Evolutionary conservation across 352 stramenopile genomes (phyloP).

Genomic region (Blastocystis sp.): DNA sequence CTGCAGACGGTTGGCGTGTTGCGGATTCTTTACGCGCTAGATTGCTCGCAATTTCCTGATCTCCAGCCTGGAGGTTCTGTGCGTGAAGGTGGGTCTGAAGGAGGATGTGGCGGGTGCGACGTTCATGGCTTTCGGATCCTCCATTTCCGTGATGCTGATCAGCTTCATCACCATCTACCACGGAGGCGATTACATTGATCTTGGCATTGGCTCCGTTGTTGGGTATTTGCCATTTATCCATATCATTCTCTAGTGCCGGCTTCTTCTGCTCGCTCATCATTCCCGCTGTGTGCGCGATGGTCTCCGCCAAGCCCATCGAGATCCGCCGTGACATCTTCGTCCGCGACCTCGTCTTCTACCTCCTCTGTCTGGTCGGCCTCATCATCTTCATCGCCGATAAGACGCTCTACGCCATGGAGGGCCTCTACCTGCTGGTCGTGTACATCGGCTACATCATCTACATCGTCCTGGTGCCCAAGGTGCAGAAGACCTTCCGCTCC

Average conservation of each 20-base stretch:
- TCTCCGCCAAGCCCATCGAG: constrained; percentile 23
- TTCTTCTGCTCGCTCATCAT: constrained; percentile 39
- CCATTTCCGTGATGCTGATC: constrained; percentile 54
- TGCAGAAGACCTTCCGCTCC: constrained; percentile 16
- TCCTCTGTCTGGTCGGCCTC: neutral
- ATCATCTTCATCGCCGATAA: constrained; percentile 42
- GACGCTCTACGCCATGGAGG: constrained; percentile 13
- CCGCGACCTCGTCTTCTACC: constrained; percentile 21
- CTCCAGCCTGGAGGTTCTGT: constrained; percentile 59
- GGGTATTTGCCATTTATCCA: neutral
- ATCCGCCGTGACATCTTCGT: neutral
- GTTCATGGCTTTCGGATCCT: constrained; percentile 57
- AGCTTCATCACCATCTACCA: constrained; percentile 60
- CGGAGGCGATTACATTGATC: constrained; percentile 63
- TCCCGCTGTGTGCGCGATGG: constrained; percentile 28
- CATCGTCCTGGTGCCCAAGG: constrained; percentile 2
- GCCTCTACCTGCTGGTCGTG: neutral
- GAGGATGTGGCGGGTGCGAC: constrained; percentile 66
- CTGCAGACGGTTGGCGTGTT: constrained; percentile 3
- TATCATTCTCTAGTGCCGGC: neutral
- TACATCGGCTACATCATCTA: constrained; percentile 38
- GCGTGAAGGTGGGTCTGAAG: constrained; percentile 54
- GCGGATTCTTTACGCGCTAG: constrained; percentile 3
- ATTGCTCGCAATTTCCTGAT: constrained; percentile 48
- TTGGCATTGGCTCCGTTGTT: neutral